Percentiles rank a stretch among this genome's conserved stretches.
phyloP scores from a whole-genome alignment of 176 grass and related monocot species.

The Aegilops umbellulata region DNA sequence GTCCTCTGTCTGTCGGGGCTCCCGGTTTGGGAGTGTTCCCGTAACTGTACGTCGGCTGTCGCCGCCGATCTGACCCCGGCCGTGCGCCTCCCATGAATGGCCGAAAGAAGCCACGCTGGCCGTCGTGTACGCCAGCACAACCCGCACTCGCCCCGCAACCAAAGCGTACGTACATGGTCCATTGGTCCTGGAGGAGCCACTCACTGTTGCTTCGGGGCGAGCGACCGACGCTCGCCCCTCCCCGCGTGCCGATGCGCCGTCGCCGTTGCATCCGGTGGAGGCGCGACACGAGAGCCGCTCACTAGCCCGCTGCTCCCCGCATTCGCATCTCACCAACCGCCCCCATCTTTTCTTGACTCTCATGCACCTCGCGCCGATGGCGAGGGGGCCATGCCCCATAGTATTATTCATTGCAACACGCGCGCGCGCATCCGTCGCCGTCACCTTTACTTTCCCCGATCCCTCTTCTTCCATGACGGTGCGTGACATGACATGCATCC shows the following conservation, averaged over 20 bases:
- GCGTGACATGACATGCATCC: background rate
- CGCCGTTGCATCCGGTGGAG: slow-evolving; percentile 6
- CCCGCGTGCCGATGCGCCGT: slow-evolving; percentile 13
- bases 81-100: too few relatives aligned
- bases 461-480: background rate
- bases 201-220: background rate
- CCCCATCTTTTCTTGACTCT: background rate
- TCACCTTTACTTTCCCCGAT: background rate
- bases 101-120: too few relatives aligned
- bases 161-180: too few relatives aligned
- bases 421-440: background rate
- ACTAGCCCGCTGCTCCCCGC: background rate
- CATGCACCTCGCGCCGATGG: background rate
- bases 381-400: too few relatives aligned
- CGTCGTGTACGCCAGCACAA: too few relatives aligned
- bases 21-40: too few relatives aligned
- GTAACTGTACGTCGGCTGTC: too few relatives aligned
- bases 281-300: background rate
- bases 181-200: too few relatives aligned
- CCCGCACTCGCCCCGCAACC: too few relatives aligned
- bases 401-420: background rate
- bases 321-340: slow-evolving; percentile 16
- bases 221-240: background rate
- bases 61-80: too few relatives aligned
- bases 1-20: too few relatives aligned